Conservation (phyloP, 495 filamentous ascomycete genomes). For the Tuber indicum region DNA sequence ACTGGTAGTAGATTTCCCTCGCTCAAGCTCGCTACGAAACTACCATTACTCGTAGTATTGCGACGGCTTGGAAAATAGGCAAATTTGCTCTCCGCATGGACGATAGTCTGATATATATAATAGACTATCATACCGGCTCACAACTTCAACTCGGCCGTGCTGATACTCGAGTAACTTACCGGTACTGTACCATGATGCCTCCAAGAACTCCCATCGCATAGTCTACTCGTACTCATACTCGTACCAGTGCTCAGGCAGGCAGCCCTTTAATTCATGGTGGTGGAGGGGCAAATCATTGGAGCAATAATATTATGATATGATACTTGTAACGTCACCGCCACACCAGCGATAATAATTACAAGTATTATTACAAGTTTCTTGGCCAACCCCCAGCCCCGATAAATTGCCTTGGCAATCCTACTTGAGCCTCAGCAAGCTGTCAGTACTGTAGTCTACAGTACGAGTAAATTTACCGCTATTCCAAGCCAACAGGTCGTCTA, state of each 20-base stretch:
- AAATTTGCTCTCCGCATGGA: too few species aligned
- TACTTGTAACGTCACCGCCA: neutral
- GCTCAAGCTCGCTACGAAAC: neutral
- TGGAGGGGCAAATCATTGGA: neutral
- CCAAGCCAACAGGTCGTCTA: slow-evolving; percentile 1
- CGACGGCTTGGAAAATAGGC: neutral
- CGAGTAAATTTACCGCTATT: too few species aligned
- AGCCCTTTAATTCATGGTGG: neutral
- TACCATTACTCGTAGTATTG: neutral
- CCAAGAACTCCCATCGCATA: too few species aligned
- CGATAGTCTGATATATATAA: too few species aligned
- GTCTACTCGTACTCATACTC: neutral
- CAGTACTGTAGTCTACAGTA: too few species aligned
- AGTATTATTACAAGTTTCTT: neutral
- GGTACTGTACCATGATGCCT: too few species aligned
- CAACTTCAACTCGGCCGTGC: too few species aligned
- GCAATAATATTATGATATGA: too few species aligned
- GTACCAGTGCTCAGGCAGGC: neutral
- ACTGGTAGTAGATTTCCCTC: neutral
- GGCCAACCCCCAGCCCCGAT: neutral
- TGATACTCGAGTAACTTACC: too few species aligned
- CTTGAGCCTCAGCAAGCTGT: neutral
- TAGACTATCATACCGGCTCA: too few species aligned
- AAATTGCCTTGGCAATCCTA: neutral
- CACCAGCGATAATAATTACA: neutral